Conservation (phyloP, 75 land plant genomes). For the Isoetes taiwanensis region DNA sequence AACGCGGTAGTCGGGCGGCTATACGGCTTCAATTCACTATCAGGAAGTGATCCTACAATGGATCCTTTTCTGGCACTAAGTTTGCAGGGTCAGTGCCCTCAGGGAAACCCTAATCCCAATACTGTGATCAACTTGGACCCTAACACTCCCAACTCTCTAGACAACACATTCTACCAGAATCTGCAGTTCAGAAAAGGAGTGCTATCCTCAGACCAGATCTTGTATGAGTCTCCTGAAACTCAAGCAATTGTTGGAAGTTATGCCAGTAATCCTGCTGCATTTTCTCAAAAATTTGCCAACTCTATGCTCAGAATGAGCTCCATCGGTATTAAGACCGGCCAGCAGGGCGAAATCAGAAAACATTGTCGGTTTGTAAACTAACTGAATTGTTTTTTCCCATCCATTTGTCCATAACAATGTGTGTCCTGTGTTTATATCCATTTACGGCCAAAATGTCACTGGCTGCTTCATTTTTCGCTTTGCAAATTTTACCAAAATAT, state of each 20-base stretch:
- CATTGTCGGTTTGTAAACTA: not conserved
- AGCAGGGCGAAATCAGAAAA: slow-evolving; percentile 27
- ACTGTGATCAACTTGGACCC: slow-evolving; percentile 48
- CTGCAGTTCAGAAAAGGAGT: slow-evolving; percentile 1
- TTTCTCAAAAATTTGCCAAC: slow-evolving; percentile 30
- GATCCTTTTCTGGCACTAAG: slow-evolving; percentile 28
- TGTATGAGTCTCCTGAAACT: not conserved
- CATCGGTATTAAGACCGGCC: slow-evolving; percentile 32
- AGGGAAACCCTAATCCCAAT: slow-evolving; percentile 26
- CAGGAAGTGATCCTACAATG: slow-evolving; percentile 20
- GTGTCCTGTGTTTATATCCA: too few relatives aligned
- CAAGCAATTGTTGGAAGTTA: not conserved
- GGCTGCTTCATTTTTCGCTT: too few relatives aligned
- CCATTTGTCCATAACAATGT: too few relatives aligned
- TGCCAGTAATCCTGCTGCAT: slow-evolving; percentile 21
- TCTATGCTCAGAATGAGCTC: slow-evolving; percentile 45
- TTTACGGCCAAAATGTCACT: too few relatives aligned
- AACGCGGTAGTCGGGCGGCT: slow-evolving; percentile 23
- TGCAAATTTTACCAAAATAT: too few relatives aligned
- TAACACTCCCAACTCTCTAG: slow-evolving; percentile 49
- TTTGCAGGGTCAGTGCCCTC: slow-evolving; percentile 34
- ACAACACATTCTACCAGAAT: slow-evolving; percentile 46
- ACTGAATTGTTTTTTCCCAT: too few relatives aligned
- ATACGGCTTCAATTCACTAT: slow-evolving; percentile 10
- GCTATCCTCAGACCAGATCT: too few relatives aligned